These are phyloP conservation scores for Cryptosporidium sp. DNA, from an alignment of 169 alveolate species.

Conservation along the genomic window DNA sequence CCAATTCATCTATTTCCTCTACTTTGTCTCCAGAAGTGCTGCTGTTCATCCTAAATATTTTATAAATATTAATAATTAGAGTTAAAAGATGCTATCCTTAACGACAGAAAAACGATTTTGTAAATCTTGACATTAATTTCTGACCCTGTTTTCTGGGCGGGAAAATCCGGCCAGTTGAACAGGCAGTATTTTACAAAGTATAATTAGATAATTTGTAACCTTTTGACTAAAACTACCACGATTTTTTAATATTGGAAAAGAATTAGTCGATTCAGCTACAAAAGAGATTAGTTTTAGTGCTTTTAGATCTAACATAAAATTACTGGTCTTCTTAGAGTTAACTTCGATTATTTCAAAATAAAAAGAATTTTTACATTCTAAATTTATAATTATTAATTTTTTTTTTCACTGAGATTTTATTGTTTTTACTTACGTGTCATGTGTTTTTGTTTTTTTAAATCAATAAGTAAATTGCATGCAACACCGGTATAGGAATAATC, in stretches of 20 bases:
- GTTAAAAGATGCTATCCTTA: background rate
- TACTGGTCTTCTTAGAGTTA: too few relatives aligned
- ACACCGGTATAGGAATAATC: slow-evolving; percentile 26
- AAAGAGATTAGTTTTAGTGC: background rate
- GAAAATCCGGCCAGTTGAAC: background rate
- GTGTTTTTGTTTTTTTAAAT: background rate
- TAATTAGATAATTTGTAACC: too few relatives aligned
- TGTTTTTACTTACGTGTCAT: slow-evolving; percentile 8
- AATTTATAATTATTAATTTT: background rate
- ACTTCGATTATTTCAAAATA: too few relatives aligned
- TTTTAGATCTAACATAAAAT: too few relatives aligned
- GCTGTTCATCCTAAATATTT: background rate
- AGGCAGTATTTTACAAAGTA: background rate
- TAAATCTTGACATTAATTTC: background rate
- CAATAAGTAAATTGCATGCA: slow-evolving; percentile 35
- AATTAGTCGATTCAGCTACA: background rate
- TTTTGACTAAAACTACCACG: too few relatives aligned
- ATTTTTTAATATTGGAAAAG: too few relatives aligned
- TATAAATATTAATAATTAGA: background rate
- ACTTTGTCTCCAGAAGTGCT: background rate
- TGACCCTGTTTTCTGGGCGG: slow-evolving; percentile 3
- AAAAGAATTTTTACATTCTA: background rate
- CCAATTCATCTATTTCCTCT: slow-evolving; percentile 28
- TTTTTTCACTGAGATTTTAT: background rate
- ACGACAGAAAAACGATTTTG: background rate